Base-by-base conservation (phyloP, 106 monocot species). In the Phalaenopsis equestris region DNA sequence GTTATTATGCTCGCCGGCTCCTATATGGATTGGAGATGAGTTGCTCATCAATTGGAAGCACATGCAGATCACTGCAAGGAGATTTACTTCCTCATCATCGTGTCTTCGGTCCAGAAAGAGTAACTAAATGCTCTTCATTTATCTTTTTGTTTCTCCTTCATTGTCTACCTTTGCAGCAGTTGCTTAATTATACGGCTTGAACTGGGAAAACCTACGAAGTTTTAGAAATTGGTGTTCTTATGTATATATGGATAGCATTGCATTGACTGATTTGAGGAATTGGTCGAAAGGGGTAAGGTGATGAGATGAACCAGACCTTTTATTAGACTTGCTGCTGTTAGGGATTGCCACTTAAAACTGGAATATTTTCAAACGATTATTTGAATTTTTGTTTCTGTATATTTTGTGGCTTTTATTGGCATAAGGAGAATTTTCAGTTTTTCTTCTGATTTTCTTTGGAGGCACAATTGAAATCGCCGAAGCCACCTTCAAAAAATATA, bases 41-140 rank as follows among this genome's bases (percentile, higher is more conserved):
- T 24, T 18, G 49, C 76, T 76, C 24, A 76, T 47, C 47, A 49
- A 30, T 76, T 49, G 48, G 76, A 76, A 24, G 47, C 76, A 24
- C 76, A 76, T 76, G 76, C 76, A 76, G 76, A 23, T 76, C 76
- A 30, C 49, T 76, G 76, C 76, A 76, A 76, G 24, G 30, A 76
- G 76, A 42, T 49, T 76, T 76, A 30, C 76, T 30, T 11, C 49
- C 9, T 49, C 17, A 76, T 49, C 49, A 21, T 45, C n/a, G 19
- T 15, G 42, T 70, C 70, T 39, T 42, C n/a, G n/a, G 11, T 76
- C 21, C 21, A 47, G 15, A 76, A 76, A 76, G 24, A 47, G 76
- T 76, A 74, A 76, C 76, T 21, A 49, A 23, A 21, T 52, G 21
- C 10, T 49, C 10, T 48, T 5, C 46, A 76, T 49, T 47, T 52